These are phyloP conservation scores for Coemansia sp. DNA, from an alignment of 192 early-diverging fungal species.

Conservation along the genomic window DNA sequence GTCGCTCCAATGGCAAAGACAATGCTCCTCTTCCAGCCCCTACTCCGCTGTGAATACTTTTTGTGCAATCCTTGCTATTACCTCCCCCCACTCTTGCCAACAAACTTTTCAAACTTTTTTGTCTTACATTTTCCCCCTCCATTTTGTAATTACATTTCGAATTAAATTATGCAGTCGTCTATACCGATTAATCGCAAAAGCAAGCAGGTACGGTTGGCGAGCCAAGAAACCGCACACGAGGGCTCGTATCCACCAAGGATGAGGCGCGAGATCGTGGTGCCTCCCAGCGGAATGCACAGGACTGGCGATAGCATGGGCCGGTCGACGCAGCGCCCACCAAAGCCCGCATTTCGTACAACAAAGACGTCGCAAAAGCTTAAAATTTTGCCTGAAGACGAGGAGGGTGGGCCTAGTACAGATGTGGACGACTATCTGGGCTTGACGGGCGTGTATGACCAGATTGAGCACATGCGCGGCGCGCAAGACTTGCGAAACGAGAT, in stretches of 20 bases:
- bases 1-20: neutral
- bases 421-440: constrained; percentile 59
- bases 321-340: constrained; percentile 37
- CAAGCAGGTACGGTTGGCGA: constrained; percentile 15
- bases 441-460: constrained; percentile 66
- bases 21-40: neutral
- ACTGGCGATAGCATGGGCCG: constrained; percentile 31
- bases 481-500: constrained; percentile 65
- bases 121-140: neutral
- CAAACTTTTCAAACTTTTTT: neutral
- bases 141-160: constrained; percentile 2
- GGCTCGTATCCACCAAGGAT: constrained; percentile 53
- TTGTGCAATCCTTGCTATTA: neutral
- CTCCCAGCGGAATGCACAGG: constrained; percentile 51
- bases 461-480: constrained; percentile 63
- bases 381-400: constrained; percentile 80
- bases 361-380: constrained; percentile 93
- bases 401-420: constrained; percentile 41
- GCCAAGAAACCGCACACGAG: constrained; percentile 26
- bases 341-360: constrained; percentile 82
- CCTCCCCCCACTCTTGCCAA: neutral
- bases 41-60: neutral
- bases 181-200: constrained; percentile 36
- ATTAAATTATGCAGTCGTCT: constrained; percentile 22
- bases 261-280: constrained; percentile 54